A percentile compares a stretch with the other conserved stretches of the same genome.
These are phyloP conservation scores for Chimonanthus salicifolius DNA, from an alignment of 164 flowering plant species.

Conservation along the genomic window DNA sequence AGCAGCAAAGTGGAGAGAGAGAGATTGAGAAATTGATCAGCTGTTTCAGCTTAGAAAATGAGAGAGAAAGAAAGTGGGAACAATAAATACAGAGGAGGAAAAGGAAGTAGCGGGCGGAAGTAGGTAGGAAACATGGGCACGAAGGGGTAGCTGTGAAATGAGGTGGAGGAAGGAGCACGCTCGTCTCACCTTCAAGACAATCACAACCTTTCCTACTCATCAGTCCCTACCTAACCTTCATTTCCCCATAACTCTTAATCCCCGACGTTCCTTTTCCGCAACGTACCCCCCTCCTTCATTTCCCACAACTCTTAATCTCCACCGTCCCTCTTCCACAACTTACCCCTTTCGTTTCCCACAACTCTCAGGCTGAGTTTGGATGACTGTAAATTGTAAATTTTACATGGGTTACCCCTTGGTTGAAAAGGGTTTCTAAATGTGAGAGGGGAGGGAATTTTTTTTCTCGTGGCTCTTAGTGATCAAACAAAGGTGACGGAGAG, in stretches of 20 bases:
- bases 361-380: too few species aligned
- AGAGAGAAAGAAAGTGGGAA: not conserved
- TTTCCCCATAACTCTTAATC: not conserved
- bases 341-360: too few species aligned
- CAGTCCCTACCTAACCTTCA: slow-evolving; percentile 7
- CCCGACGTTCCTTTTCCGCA: not conserved
- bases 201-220: not conserved
- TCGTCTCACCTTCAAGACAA: slow-evolving; percentile 10
- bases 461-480: too few species aligned
- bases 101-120: not conserved
- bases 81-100: slow-evolving; percentile 4
- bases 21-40: not conserved
- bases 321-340: too few species aligned
- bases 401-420: too few species aligned
- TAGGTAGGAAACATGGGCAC: not conserved
- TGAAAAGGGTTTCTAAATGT: too few species aligned
- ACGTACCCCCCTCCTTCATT: not conserved
- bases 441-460: too few species aligned
- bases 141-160: slow-evolving; percentile 6
- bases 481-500: too few species aligned
- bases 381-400: too few species aligned
- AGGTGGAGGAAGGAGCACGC: slow-evolving; percentile 11
- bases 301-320: too few species aligned
- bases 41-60: too few species aligned
- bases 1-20: not conserved